Base-by-base conservation (phyloP, 2,329 filamentous ascomycete genomes). In the Graphiopsis chlorocephala region DNA sequence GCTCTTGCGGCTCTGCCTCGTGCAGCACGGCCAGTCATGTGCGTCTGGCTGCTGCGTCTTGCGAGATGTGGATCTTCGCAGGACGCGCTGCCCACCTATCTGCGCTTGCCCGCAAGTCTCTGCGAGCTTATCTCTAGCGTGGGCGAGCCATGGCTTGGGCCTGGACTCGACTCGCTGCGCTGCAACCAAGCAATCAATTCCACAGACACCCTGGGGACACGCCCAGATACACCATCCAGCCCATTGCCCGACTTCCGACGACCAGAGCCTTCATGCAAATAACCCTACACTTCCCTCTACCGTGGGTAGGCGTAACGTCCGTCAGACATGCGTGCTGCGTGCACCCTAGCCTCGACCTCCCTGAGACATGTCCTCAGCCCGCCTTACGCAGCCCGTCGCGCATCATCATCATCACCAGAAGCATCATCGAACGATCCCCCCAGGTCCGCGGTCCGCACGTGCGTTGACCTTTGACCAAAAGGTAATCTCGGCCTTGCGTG, bases 381-480 rank as follows among this genome's bases (percentile, higher is more conserved):
- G 38, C 38, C 50, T 29, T 35, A 26, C 31, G 31, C 53, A 38
- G 20, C 28, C 53, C 53, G 53, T 38, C 26, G 53, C 53, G 31
- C 33, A 38, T 56, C 53, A 38, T 56, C 28, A 55, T 55, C 50
- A 55, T 17, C 53, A 15, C 29, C 26, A 17, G 15, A n/a, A 25
- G 26, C 47, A 52, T 28, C 53, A 56, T 56, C 53, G 53, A 56
- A 56, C 53, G 53, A 56, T 56, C 20, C 53, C 53, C 50, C 53
- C 50, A 53, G 15, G 50, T 15, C 50, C 31, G 31, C 53, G 15
- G 28, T 28, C 50, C 20, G 53, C 53, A 56, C 31, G 53, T 56
- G 53, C 53, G 50, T 38, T 7, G 28, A 20, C 3, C 17, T 4
- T 35, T n/a, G 29, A 15, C 47, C 15, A 26, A 23, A 29, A 35